phyloP scores from a whole-genome alignment of 441 rosid species.

The Arabidopsis lyrata region DNA sequence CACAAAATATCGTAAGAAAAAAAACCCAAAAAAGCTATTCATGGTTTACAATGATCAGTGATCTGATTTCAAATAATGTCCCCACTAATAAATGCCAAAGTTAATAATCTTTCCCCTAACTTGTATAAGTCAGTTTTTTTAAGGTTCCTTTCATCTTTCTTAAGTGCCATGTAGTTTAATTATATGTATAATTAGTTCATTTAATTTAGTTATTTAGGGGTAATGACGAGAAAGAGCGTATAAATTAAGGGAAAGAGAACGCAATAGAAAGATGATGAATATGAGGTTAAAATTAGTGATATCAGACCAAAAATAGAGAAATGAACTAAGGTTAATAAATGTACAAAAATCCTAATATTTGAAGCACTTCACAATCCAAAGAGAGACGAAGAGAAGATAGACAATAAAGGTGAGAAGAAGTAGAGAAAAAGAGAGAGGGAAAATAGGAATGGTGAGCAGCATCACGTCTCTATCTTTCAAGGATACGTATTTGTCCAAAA shows the following conservation, averaged over 20 bases:
- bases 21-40: neutral
- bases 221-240: too few species aligned
- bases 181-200: too few species aligned
- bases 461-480: neutral
- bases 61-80: too few species aligned
- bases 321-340: neutral
- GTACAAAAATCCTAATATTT: neutral
- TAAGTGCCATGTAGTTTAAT: neutral
- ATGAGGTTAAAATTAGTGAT: neutral
- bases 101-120: neutral
- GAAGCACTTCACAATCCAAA: neutral
- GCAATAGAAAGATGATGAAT: neutral
- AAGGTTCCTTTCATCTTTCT: neutral
- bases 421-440: too few species aligned
- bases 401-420: too few species aligned
- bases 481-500: neutral
- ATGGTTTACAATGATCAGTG: too few species aligned
- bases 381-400: neutral
- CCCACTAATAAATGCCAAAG: constrained; percentile 23
- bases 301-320: neutral
- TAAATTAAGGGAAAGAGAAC: too few species aligned
- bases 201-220: too few species aligned
- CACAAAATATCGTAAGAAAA: constrained; percentile 14
- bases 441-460: neutral
- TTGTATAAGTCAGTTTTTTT: constrained; percentile 5